Conservation (phyloP, 148 eudicot genomes). For the Pharnaceum exiguum region DNA sequence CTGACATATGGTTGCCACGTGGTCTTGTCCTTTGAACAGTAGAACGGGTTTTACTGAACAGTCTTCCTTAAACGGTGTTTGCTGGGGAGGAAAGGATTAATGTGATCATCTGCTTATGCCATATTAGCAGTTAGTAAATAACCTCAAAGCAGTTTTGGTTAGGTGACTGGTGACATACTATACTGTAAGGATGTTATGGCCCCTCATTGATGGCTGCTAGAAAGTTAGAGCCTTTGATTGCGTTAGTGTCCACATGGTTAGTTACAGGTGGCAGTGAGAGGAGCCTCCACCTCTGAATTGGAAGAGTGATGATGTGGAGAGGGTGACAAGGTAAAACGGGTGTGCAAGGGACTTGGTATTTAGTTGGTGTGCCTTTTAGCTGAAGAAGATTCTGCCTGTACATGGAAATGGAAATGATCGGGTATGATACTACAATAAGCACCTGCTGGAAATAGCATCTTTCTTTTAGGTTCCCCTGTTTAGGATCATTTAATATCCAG, state of each 20-base stretch:
- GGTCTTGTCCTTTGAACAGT: constrained; percentile 26
- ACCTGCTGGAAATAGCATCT: constrained; percentile 10
- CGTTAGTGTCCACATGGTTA: constrained; percentile 27
- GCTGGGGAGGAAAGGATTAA: no score
- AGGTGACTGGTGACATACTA: no score
- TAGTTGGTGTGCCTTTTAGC: constrained; percentile 18
- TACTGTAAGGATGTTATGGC: constrained; percentile 9
- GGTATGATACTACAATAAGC: constrained; percentile 15
- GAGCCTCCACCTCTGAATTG: constrained; percentile 15
- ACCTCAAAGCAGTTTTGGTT: no score
- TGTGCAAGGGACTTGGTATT: constrained; percentile 10
- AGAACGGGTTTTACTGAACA: constrained; percentile 11
- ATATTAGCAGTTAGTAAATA: no score
- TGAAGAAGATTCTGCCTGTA: constrained; percentile 24
- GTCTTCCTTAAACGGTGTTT: constrained; percentile 39
- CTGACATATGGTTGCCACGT: constrained; percentile 44
- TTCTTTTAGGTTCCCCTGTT: neutral
- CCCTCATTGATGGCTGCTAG: constrained; percentile 20
- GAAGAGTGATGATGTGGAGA: constrained; percentile 26
- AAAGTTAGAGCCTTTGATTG: constrained; percentile 18
- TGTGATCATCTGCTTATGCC: no score
- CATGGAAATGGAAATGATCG: constrained; percentile 12
- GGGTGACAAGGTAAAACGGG: constrained; percentile 9
- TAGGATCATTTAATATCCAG: constrained; percentile 1
- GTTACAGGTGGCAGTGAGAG: constrained; percentile 22